phyloP scores from a whole-genome alignment of 2,329 filamentous ascomycete species.

The Colletotrichum phormii region DNA sequence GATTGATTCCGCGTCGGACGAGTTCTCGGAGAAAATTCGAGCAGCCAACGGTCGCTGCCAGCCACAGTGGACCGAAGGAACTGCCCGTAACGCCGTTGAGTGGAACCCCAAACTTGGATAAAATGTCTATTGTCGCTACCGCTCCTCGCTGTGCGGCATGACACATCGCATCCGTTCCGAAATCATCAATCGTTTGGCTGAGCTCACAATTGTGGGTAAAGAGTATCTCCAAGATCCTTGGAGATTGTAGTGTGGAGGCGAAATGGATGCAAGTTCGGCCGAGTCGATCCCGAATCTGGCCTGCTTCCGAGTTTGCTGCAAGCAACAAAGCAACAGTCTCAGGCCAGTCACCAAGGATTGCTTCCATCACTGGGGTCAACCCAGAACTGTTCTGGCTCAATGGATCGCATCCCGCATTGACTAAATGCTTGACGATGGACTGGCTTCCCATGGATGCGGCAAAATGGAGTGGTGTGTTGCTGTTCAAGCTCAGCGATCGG shows the following conservation, averaged over 20 bases:
- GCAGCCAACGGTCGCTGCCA: background rate
- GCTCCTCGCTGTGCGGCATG: background rate
- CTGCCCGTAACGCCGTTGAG: background rate
- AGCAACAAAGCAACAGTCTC: background rate
- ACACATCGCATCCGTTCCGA: background rate
- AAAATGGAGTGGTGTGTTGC: no score
- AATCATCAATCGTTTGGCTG: background rate
- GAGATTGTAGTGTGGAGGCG: background rate
- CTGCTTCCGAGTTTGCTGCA: background rate
- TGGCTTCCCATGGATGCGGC: no score
- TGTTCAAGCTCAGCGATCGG: no score
- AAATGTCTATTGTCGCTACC: background rate
- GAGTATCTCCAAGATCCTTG: background rate
- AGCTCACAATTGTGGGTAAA: background rate
- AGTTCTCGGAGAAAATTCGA: background rate
- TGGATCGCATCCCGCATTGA: no score
- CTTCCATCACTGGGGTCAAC: no score
- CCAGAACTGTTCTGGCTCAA: no score
- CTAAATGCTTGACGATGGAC: no score
- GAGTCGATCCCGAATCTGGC: background rate
- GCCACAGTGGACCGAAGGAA: background rate
- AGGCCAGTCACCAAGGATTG: no score
- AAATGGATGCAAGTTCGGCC: background rate
- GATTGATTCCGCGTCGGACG: accelerated
- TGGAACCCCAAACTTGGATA: background rate